These are phyloP conservation scores for Cladosporium sp. DNA, from an alignment of 2,329 filamentous ascomycete species.

Conservation along the genomic window DNA sequence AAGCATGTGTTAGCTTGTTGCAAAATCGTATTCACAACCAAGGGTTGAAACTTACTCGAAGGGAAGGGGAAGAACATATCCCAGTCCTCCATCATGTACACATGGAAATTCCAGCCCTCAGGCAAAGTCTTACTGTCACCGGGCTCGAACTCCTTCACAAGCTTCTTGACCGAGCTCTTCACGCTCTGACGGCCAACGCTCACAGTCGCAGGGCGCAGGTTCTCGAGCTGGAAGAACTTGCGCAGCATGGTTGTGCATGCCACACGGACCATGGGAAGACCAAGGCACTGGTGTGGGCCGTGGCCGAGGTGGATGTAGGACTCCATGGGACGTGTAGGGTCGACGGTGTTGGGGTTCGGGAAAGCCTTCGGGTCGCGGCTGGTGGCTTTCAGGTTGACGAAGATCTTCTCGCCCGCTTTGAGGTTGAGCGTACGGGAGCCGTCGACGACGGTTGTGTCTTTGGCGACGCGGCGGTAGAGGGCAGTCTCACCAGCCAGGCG, in stretches of 20 bases:
- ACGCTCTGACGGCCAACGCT: constrained; percentile 32
- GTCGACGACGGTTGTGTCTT: constrained; percentile 37
- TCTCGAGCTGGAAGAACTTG: constrained; percentile 43
- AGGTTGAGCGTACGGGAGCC: constrained; percentile 31
- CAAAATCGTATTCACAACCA: not conserved
- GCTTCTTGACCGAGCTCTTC: constrained; percentile 46
- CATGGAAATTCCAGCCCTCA: constrained; percentile 40
- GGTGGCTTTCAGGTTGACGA: constrained; percentile 46
- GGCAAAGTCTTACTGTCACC: constrained; percentile 35
- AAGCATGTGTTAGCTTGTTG: constrained; percentile 13
- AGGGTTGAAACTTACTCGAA: constrained; percentile 41
- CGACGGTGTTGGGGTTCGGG: constrained; percentile 40
- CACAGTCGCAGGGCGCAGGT: constrained; percentile 42
- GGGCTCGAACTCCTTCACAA: constrained; percentile 38
- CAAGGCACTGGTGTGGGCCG: constrained; percentile 46
- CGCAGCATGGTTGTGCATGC: constrained; percentile 49
- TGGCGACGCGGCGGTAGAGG: constrained; percentile 40
- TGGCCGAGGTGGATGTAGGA: constrained; percentile 47
- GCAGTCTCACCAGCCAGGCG: constrained; percentile 47
- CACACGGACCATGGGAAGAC: constrained; percentile 44
- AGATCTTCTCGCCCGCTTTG: constrained; percentile 41
- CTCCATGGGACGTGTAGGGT: constrained; percentile 37
- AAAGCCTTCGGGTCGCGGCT: constrained; percentile 44
- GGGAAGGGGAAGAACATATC: constrained; percentile 50
- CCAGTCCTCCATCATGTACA: constrained; percentile 51